A percentile compares a stretch with the other conserved stretches of the same genome.
These are phyloP conservation scores for Aspergillus pseudonomiae DNA, from an alignment of 2,329 filamentous ascomycete genomes.

Conservation along the genomic window DNA sequence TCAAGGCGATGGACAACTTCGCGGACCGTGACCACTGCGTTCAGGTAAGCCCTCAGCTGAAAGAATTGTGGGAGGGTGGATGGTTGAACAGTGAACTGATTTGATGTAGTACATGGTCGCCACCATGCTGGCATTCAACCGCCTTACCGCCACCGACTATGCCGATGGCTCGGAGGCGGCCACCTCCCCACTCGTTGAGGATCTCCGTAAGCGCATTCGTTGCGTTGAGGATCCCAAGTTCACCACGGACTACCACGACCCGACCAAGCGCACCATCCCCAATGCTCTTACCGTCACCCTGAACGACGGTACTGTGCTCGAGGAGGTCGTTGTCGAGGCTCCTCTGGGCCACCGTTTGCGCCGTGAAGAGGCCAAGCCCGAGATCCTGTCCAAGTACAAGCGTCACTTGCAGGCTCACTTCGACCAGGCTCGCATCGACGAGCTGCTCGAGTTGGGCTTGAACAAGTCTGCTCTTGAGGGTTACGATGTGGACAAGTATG, in stretches of 20 bases:
- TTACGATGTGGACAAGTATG: slow-evolving; percentile 88
- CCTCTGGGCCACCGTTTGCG: slow-evolving; percentile 89
- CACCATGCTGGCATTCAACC: slow-evolving; percentile 93
- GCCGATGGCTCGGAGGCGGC: slow-evolving; percentile 90
- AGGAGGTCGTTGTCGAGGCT: slow-evolving; percentile 90
- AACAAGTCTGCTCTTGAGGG: slow-evolving; percentile 74
- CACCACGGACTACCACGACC: slow-evolving; percentile 94
- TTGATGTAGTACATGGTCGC: slow-evolving; percentile 80
- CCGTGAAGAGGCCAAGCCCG: slow-evolving; percentile 95
- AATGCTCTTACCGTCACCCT: slow-evolving; percentile 94
- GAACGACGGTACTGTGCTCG: slow-evolving; percentile 88
- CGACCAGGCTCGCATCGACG: slow-evolving; percentile 72
- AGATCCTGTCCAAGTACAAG: slow-evolving; percentile 95
- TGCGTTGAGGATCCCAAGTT: slow-evolving; percentile 96
- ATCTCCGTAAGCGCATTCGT: slow-evolving; percentile 87
- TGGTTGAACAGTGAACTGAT: slow-evolving; percentile 23
- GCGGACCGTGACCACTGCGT: slow-evolving; percentile 99
- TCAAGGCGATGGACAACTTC: slow-evolving; percentile 99
- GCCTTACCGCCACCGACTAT: slow-evolving; percentile 92
- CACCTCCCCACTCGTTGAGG: slow-evolving; percentile 84
- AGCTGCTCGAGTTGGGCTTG: slow-evolving; percentile 79
- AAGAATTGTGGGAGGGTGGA: neutral
- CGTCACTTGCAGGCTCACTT: slow-evolving; percentile 87
- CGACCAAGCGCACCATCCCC: slow-evolving; percentile 89
- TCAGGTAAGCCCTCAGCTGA: slow-evolving; percentile 56